phyloP scores from a whole-genome alignment of 768 basidiomycete genomes.

The Russula olivacea region DNA sequence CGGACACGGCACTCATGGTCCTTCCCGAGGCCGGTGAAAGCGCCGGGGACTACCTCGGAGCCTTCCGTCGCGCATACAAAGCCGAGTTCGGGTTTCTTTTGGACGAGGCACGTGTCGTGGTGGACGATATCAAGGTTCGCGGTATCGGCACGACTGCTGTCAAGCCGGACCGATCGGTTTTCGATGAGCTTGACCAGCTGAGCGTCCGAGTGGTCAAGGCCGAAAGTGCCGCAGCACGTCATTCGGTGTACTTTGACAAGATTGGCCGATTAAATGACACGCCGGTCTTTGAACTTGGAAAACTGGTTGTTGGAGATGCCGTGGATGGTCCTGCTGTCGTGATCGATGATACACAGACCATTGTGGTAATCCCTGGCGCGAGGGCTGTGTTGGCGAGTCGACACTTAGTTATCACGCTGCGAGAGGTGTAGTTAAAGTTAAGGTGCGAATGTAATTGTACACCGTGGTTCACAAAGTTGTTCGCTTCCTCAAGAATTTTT shows the following conservation, averaged over 20 bases:
- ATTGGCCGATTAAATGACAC: constrained; percentile 70
- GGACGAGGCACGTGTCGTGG: constrained; percentile 74
- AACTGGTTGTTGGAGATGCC: constrained; percentile 60
- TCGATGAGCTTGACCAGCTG: constrained; percentile 60
- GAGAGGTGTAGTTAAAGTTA: constrained; percentile 6
- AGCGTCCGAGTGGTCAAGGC: constrained; percentile 35
- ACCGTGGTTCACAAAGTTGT: too few species aligned
- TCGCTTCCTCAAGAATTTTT: too few species aligned
- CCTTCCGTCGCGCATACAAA: constrained; percentile 77
- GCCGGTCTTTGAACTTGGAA: constrained; percentile 70
- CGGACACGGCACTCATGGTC: constrained; percentile 90
- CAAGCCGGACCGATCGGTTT: constrained; percentile 71
- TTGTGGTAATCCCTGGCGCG: constrained; percentile 76
- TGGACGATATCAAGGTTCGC: constrained; percentile 90
- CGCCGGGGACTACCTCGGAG: constrained; percentile 64
- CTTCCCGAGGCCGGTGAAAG: constrained; percentile 47
- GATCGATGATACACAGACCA: constrained; percentile 93
- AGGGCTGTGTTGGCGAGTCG: constrained; percentile 61
- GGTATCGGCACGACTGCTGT: constrained; percentile 91
- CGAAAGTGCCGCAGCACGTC: constrained; percentile 44
- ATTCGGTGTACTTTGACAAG: constrained; percentile 79
- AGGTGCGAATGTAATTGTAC: not conserved
- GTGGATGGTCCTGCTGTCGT: constrained; percentile 88
- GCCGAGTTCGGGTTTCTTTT: constrained; percentile 89
- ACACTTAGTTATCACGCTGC: constrained; percentile 53